phyloP scores from a whole-genome alignment of 192 early-diverging fungal genomes.

The Funneliformis mosseae region DNA sequence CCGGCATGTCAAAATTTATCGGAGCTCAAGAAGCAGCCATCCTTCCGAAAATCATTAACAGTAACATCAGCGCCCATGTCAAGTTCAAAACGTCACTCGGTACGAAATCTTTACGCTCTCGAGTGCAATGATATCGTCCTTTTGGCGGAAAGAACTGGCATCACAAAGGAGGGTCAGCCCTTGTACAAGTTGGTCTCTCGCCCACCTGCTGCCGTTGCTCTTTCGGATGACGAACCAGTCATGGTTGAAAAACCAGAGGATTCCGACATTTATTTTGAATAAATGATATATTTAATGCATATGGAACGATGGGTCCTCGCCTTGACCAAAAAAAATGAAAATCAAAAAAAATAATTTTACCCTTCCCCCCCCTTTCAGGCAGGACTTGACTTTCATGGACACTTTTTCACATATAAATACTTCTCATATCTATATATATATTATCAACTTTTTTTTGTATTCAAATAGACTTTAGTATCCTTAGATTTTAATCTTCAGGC shows the following conservation, averaged over 20 bases:
- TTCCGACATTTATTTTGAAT: constrained; percentile 27
- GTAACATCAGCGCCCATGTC: constrained; percentile 6
- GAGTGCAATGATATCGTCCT: constrained; percentile 36
- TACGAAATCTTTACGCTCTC: constrained; percentile 34
- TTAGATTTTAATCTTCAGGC: not conserved
- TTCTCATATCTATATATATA: too few relatives aligned
- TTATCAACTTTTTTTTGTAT: too few relatives aligned
- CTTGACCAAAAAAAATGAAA: too few relatives aligned
- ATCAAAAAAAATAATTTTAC: too few relatives aligned
- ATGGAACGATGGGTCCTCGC: too few relatives aligned
- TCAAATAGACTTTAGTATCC: not conserved
- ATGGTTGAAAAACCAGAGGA: constrained; percentile 19
- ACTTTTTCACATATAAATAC: too few relatives aligned
- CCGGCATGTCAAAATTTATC: constrained; percentile 24
- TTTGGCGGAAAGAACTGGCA: constrained; percentile 29
- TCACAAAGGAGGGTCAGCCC: constrained; percentile 1
- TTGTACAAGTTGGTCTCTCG: constrained; percentile 18
- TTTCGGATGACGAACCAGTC: constrained; percentile 16
- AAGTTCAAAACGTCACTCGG: constrained; percentile 28
- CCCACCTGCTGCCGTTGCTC: constrained; percentile 9
- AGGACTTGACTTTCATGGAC: too few relatives aligned
- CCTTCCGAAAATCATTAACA: constrained; percentile 29
- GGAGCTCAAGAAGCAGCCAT: constrained; percentile 17
- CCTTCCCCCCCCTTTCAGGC: too few relatives aligned
- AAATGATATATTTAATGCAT: not conserved